Evolutionary conservation across 345 rosid genomes (phyloP).

Genomic region (Pseudoturritis turrita): DNA sequence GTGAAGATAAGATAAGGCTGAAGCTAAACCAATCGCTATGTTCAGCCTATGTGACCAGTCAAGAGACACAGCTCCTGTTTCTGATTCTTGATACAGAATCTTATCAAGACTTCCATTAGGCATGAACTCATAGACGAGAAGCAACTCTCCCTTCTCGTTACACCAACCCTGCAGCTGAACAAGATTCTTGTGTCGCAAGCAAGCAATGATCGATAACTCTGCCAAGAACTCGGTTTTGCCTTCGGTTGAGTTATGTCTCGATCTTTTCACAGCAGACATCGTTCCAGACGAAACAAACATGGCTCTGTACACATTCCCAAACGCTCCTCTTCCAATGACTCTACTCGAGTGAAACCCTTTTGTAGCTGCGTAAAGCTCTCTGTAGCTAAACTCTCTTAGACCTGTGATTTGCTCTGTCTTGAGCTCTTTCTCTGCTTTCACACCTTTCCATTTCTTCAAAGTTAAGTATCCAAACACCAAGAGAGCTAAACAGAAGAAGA

Average conservation of each 20-base stretch:
- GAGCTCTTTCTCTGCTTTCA: constrained; percentile 45
- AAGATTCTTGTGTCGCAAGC: constrained; percentile 93
- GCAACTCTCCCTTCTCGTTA: constrained; percentile 71
- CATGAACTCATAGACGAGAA: constrained; percentile 96
- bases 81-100: constrained; percentile 60
- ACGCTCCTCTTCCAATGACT: constrained; percentile 79
- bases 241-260: constrained; percentile 73
- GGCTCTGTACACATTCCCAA: constrained; percentile 88
- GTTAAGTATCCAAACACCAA: constrained; percentile 58
- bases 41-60: constrained; percentile 72
- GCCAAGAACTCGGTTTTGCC: constrained; percentile 85
- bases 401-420: constrained; percentile 70
- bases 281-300: constrained; percentile 50
- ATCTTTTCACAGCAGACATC: constrained; percentile 77
- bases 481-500: constrained; percentile 62
- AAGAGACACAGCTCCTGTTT: constrained; percentile 33
- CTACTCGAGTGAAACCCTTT: constrained; percentile 82
- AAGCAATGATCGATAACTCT: constrained; percentile 75
- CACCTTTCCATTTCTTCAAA: constrained; percentile 52
- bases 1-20: constrained; percentile 73
- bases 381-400: constrained; percentile 69
- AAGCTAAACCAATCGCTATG: constrained; percentile 74
- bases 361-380: constrained; percentile 65
- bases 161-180: constrained; percentile 94
- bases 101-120: constrained; percentile 86